Evolutionary conservation across 1,139 yeast species (phyloP).

Genomic region (Tardiomyces blankii): DNA sequence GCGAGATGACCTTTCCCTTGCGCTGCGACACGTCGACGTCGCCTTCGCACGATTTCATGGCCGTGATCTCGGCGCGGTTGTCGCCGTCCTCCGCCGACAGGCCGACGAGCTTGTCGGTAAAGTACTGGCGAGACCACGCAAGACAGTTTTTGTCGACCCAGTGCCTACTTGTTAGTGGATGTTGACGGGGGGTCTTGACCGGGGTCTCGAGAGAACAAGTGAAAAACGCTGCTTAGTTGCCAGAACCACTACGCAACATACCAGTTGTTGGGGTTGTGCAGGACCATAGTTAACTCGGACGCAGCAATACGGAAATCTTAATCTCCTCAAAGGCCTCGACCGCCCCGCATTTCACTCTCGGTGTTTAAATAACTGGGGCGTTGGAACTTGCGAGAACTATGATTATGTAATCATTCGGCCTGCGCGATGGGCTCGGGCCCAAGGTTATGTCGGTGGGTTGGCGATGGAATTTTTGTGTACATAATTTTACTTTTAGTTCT

Average conservation of each 20-base stretch:
- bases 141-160: slow-evolving; percentile 98
- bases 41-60: slow-evolving; percentile 71
- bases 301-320: not conserved
- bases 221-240: not conserved
- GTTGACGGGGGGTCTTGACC: not conserved
- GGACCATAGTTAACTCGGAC: slow-evolving; percentile 37
- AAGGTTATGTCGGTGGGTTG: not conserved
- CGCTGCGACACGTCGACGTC: slow-evolving; percentile 96
- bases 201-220: not conserved
- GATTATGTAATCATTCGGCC: not conserved
- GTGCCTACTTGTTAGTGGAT: slow-evolving; percentile 38
- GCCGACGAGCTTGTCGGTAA: slow-evolving; percentile 47
- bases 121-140: slow-evolving; percentile 77
- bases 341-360: too few relatives aligned
- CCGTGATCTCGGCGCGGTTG: slow-evolving; percentile 34
- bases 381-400: not conserved
- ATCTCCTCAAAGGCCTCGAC: not conserved
- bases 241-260: not conserved
- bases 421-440: not conserved
- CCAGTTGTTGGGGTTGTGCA: slow-evolving; percentile 66
- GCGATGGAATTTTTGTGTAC: too few relatives aligned
- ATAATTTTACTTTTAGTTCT: not conserved
- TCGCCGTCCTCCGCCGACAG: slow-evolving; percentile 28
- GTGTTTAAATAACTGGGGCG: not conserved
- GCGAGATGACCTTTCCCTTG: slow-evolving; percentile 88